Evolutionary conservation across 163 green algal species (phyloP), one percentile per base, ranked within the genome.

Genomic region (Prototheca cutis): DNA sequence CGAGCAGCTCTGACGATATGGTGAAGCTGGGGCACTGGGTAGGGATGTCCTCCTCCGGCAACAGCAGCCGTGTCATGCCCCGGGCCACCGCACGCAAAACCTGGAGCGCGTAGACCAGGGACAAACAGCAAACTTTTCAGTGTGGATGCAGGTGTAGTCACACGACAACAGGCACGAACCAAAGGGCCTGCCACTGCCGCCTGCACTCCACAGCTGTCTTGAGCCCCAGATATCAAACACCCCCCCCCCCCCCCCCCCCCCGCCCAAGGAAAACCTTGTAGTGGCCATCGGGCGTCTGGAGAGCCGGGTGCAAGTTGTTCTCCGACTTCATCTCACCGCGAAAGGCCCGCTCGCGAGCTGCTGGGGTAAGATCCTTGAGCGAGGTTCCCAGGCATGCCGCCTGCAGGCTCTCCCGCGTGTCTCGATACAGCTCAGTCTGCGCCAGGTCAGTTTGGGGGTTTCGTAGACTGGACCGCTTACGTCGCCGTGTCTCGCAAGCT

Each of bases 1-100:
- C 68, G 31, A 93, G 54, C 61, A 94, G 65, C 71, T 94, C 86
- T 4, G 81, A 65, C 30, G 73, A 53, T 27, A 90, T 53, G 13
- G 68, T 51, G 0, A 74, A 67, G 25, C 81, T 36, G 24, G 76
- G 61, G 2, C 27, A 34, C 25, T 13, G 21, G 27, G 18, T n/a
- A 6, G 28, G 49, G 21, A 56, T 52, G 54, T 83, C 79, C 2
- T 59, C 24, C 27, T 42, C 45, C 13, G 75, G 62, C 58, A 88
- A 51, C 33, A 88, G 33, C 32, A 71, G 59, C 0, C 55, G 55
- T 53, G 81, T 55, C 53, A 85, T 29, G 2, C 68, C 73, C 30
- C 87, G 80, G 1, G 70, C 67, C 1, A 90, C 73, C 1, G 55
- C 31, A 2, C 60, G 53, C 15, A 90, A 62, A 33, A 84, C 68